Evolutionary conservation across 805 yeast species (phyloP), one percentile per base, ranked within the genome.

Genomic region (Metschnikowia colocasiae): DNA sequence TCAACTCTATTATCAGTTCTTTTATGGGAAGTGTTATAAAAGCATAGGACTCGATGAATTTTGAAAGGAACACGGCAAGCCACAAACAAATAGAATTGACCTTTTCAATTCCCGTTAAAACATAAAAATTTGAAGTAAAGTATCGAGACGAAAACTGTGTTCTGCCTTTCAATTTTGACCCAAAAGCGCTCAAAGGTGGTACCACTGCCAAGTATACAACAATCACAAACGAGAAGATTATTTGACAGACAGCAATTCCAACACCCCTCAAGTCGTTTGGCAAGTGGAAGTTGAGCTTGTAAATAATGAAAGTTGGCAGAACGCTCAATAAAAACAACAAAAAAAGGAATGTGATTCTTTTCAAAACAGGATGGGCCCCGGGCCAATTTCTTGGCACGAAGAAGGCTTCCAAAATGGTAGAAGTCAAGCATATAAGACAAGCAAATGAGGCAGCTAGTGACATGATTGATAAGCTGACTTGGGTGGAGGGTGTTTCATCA

Each of bases 11-110:
- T 3, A 87, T 71, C 0, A 95, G 90, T 53, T 84, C 94, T 48
- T 94, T 84, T 53, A 94, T 65, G 6, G 97, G 87, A 63, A 89
- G 74, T 53, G 86, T 82, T 80, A 94, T 78, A 73, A 91, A 94
- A 80, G 76, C 87, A 71, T 94, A 95, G 37, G 99, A 94, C 75
- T 94, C 99, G 41, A 78, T 55, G 54, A 80, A 83, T 59, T 87
- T 87, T 2, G 87, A 81, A 6, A 74, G 53, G 54, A 86, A 85
- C 0, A 87, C 84, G 1, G 80, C 75, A 18, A 78, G 33, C 90
- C 95, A 85, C 48, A 87, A 64, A 0, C 85, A 83, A 59, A 77
- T 74, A 0, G 95, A 87, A 3, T 88, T 78, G 48, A 81, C 66
- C 39, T 68, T 67, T 45, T 80, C 79, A 34, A 80, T 73, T 0